Conservation (phyloP, 2,329 filamentous ascomycete genomes). For the Pestalotiopsis fici region DNA sequence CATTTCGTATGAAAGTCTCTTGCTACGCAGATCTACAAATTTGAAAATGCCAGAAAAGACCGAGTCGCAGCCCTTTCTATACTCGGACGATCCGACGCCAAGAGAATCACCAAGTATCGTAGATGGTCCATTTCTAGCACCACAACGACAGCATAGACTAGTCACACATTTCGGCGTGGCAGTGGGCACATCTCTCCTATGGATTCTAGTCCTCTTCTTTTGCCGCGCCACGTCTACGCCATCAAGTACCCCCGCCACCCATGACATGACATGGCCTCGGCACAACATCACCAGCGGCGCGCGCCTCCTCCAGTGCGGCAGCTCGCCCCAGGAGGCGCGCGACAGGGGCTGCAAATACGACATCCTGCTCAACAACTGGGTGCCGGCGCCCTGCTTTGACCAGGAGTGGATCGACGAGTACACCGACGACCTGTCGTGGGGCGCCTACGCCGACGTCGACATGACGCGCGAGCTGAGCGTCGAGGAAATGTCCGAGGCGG, state of each 20-base stretch:
- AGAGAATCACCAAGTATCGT: not conserved
- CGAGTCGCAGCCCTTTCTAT: not conserved
- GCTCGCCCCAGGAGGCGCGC: slow-evolving; percentile 17
- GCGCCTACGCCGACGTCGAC: slow-evolving; percentile 21
- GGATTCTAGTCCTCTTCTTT: slow-evolving; percentile 17
- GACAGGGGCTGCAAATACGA: slow-evolving; percentile 22
- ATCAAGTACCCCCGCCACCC: not conserved
- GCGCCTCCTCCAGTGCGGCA: slow-evolving; percentile 18
- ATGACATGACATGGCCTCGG: not conserved
- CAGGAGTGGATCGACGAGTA: slow-evolving; percentile 25
- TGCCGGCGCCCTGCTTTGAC: slow-evolving; percentile 21
- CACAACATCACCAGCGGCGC: slow-evolving; percentile 20
- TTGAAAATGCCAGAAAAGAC: not conserved
- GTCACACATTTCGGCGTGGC: slow-evolving; percentile 16
- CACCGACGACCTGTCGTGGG: slow-evolving; percentile 24
- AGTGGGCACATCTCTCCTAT: slow-evolving; percentile 21
- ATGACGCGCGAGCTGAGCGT: slow-evolving; percentile 19
- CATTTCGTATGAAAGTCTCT: not conserved
- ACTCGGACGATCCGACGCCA: not conserved
- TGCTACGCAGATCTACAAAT: not conserved
- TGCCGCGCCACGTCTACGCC: not conserved
- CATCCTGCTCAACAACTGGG: slow-evolving; percentile 25
- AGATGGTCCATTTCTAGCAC: not conserved
- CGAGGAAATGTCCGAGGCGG: slow-evolving; percentile 20
- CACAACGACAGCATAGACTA: not conserved